A percentile compares a stretch with the other conserved stretches of the same genome.
Conservation (phyloP, 441 rosid species). For the Francoa sonchifolia region DNA sequence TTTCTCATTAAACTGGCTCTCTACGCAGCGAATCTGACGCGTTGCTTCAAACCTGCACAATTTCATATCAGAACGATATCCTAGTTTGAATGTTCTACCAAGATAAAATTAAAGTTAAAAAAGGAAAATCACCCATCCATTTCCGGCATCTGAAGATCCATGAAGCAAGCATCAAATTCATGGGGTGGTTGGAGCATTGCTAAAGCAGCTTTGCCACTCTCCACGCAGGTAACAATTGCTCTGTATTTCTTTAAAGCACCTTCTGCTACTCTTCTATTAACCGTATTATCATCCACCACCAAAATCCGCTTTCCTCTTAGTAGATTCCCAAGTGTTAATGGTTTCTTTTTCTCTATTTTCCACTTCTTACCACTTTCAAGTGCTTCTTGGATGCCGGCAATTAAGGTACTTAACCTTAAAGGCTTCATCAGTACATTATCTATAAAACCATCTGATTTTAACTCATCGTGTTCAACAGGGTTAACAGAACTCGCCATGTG, state of each 20-base stretch:
- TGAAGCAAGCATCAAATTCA: slow-evolving; percentile 77
- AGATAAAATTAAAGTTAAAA: not conserved
- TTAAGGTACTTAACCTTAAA: slow-evolving; percentile 49
- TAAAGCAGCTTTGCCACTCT: slow-evolving; percentile 63
- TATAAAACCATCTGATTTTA: slow-evolving; percentile 38
- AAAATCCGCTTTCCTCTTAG: slow-evolving; percentile 54
- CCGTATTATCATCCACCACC: slow-evolving; percentile 88
- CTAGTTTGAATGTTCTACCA: slow-evolving; percentile 4
- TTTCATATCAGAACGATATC: too few relatives aligned
- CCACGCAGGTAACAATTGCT: slow-evolving; percentile 79
- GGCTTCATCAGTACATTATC: slow-evolving; percentile 67
- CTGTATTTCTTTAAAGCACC: slow-evolving; percentile 72
- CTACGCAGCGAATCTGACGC: slow-evolving; percentile 44
- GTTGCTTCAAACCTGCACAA: slow-evolving; percentile 76
- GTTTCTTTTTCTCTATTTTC: slow-evolving; percentile 34
- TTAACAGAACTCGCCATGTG: slow-evolving; percentile 45
- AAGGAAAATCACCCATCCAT: slow-evolving; percentile 63
- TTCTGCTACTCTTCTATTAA: slow-evolving; percentile 91
- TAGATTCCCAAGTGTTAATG: slow-evolving; percentile 37
- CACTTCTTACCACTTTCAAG: slow-evolving; percentile 46
- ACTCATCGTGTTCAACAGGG: slow-evolving; percentile 31
- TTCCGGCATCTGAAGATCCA: slow-evolving; percentile 98
- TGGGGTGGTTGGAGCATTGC: slow-evolving; percentile 72
- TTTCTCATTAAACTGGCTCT: slow-evolving; percentile 41
- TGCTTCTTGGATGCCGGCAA: slow-evolving; percentile 64